A percentile compares a stretch with the other conserved stretches of the same genome.
These are phyloP conservation scores for Akanthomyces uredinophilus DNA, from an alignment of 2,329 filamentous ascomycete species.

Conservation along the genomic window DNA sequence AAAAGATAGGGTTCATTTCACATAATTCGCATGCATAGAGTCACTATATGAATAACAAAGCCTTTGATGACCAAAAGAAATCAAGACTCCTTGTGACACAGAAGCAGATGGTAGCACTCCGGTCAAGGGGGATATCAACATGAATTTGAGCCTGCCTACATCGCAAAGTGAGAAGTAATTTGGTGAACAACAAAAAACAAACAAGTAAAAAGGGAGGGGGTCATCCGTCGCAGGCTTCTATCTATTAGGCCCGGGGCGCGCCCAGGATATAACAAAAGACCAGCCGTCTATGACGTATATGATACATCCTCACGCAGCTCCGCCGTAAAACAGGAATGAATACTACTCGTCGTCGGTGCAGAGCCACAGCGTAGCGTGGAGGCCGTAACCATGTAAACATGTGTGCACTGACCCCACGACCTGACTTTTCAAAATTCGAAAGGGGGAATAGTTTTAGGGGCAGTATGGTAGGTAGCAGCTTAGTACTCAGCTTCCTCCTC, in stretches of 20 bases:
- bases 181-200: constrained; percentile 8
- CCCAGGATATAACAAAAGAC: constrained; percentile 8
- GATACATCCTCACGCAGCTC: background rate
- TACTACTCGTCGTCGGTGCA: background rate
- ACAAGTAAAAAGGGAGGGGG: constrained; percentile 16
- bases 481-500: constrained; percentile 77
- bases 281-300: constrained; percentile 6
- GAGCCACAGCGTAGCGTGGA: background rate
- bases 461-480: constrained; percentile 14
- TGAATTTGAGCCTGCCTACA: constrained; percentile 28
- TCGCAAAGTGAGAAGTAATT: constrained; percentile 11
- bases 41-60: constrained; percentile 2
- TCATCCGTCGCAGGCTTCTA: constrained; percentile 15
- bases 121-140: constrained; percentile 25
- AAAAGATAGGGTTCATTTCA: constrained; percentile 9
- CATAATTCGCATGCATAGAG: background rate
- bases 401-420: background rate
- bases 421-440: background rate
- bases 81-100: background rate
- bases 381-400: background rate
- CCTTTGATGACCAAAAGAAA: background rate
- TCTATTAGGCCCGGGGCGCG: constrained; percentile 3
- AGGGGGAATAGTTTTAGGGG: background rate
- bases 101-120: background rate
- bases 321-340: background rate